Conservation (phyloP, 805 yeast species). For the Candida ovalis region DNA sequence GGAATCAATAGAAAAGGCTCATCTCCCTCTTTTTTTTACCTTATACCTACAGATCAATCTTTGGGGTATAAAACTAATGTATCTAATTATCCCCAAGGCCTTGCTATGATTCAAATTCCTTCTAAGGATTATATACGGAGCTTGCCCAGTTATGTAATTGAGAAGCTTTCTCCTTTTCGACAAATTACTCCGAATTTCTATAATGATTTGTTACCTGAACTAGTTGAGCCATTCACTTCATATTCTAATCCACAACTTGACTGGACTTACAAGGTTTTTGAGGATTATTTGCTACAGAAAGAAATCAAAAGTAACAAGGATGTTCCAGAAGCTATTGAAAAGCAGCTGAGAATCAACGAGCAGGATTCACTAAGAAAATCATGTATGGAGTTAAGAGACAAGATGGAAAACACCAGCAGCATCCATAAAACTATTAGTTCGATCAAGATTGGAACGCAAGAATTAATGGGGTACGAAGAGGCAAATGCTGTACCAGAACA, state of each 20-base stretch:
- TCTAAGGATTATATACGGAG: constrained; percentile 71
- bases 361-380: constrained; percentile 21
- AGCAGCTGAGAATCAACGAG: constrained; percentile 15
- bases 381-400: constrained; percentile 12
- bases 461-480: constrained; percentile 20
- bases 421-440: constrained; percentile 11
- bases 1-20: constrained; percentile 56
- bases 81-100: constrained; percentile 58
- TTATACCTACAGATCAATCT: constrained; percentile 48
- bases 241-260: constrained; percentile 58
- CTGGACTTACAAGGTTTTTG: constrained; percentile 61
- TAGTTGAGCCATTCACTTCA: constrained; percentile 30
- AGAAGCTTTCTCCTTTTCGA: constrained; percentile 21
- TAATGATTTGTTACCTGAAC: constrained; percentile 22
- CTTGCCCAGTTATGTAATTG: constrained; percentile 41
- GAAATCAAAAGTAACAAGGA: constrained; percentile 28
- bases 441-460: constrained; percentile 21
- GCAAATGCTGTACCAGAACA: constrained; percentile 6
- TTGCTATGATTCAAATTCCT: constrained; percentile 67
- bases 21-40: constrained; percentile 52
- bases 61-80: constrained; percentile 12
- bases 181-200: constrained; percentile 16
- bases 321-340: constrained; percentile 10
- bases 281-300: constrained; percentile 61
- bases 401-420: constrained; percentile 6